phyloP scores from a whole-genome alignment of 768 basidiomycete species.

The Leccinum rimulosum region DNA sequence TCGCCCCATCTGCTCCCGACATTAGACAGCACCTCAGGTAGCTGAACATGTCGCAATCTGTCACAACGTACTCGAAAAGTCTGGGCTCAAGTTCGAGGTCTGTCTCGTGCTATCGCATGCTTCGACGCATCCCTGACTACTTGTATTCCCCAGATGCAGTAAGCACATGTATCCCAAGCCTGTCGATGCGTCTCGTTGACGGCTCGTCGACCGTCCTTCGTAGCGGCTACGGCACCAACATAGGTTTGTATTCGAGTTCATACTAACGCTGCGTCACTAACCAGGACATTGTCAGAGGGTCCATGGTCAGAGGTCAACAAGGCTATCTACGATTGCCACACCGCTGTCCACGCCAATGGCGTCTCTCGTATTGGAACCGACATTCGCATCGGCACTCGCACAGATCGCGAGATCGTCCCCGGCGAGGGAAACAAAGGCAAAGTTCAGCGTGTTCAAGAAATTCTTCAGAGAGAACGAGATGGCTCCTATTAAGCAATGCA shows the following conservation, averaged over 20 bases:
- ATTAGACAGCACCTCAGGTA: constrained; percentile 41
- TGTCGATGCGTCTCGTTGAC: constrained; percentile 35
- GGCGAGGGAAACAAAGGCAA: constrained; percentile 79
- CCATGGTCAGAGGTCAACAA: constrained; percentile 82
- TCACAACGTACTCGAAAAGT: constrained; percentile 76
- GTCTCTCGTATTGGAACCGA: constrained; percentile 83
- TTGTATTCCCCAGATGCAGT: constrained; percentile 35
- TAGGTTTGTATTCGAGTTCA: constrained; percentile 45
- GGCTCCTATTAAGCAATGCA: not conserved
- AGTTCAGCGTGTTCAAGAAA: constrained; percentile 76
- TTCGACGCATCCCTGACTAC: not conserved
- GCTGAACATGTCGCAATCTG: constrained; percentile 81
- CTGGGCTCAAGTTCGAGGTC: constrained; percentile 81
- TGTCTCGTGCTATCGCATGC: constrained; percentile 11
- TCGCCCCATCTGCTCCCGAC: constrained; percentile 2
- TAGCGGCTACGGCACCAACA: constrained; percentile 90
- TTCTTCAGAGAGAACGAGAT: constrained; percentile 46
- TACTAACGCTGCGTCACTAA: constrained; percentile 1
- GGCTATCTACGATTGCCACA: constrained; percentile 90
- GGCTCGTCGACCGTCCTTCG: not conserved
- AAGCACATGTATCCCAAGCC: constrained; percentile 15
- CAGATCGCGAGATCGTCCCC: constrained; percentile 58
- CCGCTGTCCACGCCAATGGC: constrained; percentile 77
- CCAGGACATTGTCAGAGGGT: constrained; percentile 51
- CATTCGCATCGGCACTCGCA: constrained; percentile 91